These are phyloP conservation scores for Halenospora varia DNA, from an alignment of 495 filamentous ascomycete genomes.

Conservation along the genomic window DNA sequence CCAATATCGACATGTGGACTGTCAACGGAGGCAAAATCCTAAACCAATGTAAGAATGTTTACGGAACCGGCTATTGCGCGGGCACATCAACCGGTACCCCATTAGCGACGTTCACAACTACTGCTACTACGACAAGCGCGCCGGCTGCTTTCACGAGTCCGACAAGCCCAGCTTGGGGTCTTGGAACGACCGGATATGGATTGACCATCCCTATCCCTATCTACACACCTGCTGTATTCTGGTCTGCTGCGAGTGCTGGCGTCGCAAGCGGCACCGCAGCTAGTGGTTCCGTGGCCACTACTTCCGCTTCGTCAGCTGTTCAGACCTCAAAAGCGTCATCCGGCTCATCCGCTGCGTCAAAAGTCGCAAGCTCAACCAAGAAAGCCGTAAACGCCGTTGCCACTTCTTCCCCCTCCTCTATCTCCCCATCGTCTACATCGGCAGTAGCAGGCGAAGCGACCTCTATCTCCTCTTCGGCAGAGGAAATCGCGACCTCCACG, in stretches of 20 bases:
- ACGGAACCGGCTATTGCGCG: slow-evolving; percentile 43
- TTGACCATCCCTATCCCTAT: slow-evolving; percentile 19
- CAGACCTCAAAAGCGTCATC: not conserved
- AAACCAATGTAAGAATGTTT: slow-evolving; percentile 46
- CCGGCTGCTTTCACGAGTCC: slow-evolving; percentile 10
- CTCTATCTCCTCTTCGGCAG: not conserved
- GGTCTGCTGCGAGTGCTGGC: not conserved
- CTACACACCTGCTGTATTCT: slow-evolving; percentile 18
- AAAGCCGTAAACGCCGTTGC: not conserved
- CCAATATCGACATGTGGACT: slow-evolving; percentile 56
- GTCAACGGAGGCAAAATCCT: slow-evolving; percentile 39
- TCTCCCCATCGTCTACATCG: not conserved
- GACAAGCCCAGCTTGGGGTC: slow-evolving; percentile 19
- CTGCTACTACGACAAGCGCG: slow-evolving; percentile 10
- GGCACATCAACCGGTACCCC: not conserved
- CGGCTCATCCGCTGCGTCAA: not conserved
- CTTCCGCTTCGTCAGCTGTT: not conserved
- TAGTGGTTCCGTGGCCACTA: not conserved
- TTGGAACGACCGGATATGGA: slow-evolving; percentile 18
- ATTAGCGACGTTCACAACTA: slow-evolving; percentile 10
- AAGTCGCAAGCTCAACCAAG: not conserved
- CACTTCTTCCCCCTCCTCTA: not conserved
- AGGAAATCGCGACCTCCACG: no score
- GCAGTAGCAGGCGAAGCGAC: not conserved
- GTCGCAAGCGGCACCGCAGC: slow-evolving; percentile 2